These are phyloP conservation scores for Grosmannia penicillata DNA, from an alignment of 2,329 filamentous ascomycete genomes.

Conservation along the genomic window DNA sequence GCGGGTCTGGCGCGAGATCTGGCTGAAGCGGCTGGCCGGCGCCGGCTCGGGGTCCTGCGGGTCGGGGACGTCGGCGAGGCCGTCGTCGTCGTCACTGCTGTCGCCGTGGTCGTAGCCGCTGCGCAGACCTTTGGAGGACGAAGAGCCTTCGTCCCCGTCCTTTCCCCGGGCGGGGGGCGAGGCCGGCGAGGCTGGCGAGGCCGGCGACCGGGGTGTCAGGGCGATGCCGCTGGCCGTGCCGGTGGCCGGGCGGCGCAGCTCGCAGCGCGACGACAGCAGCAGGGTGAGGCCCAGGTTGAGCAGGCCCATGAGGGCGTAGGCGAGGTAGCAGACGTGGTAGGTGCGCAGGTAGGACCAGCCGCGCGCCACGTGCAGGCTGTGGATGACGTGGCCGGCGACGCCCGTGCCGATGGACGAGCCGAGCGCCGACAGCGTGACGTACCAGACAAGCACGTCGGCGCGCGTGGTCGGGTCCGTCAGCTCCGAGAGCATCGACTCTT, in stretches of 20 bases:
- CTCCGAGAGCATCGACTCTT: constrained; percentile 49
- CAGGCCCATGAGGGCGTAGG: constrained; percentile 41
- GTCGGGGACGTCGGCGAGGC: constrained; percentile 8
- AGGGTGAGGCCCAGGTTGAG: constrained; percentile 32
- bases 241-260: constrained; percentile 21
- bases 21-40: constrained; percentile 24
- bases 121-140: neutral
- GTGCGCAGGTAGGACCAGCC: constrained; percentile 34
- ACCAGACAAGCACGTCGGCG: constrained; percentile 53
- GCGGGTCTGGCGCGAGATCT: constrained; percentile 42
- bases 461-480: constrained; percentile 38
- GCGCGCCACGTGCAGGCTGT: constrained; percentile 24
- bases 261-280: constrained; percentile 33
- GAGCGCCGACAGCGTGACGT: constrained; percentile 41
- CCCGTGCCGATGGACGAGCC: constrained; percentile 40
- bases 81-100: neutral
- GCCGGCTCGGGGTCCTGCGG: too few species aligned
- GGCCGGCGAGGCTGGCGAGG: neutral
- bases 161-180: constrained; percentile 4
- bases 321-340: constrained; percentile 43
- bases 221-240: constrained; percentile 11
- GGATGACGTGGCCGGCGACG: constrained; percentile 33
- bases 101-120: constrained; percentile 6
- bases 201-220: neutral
- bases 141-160: neutral